Base-by-base conservation (phyloP, 2,329 filamentous ascomycete genomes). In the Aspergillus pseudotamarii region DNA sequence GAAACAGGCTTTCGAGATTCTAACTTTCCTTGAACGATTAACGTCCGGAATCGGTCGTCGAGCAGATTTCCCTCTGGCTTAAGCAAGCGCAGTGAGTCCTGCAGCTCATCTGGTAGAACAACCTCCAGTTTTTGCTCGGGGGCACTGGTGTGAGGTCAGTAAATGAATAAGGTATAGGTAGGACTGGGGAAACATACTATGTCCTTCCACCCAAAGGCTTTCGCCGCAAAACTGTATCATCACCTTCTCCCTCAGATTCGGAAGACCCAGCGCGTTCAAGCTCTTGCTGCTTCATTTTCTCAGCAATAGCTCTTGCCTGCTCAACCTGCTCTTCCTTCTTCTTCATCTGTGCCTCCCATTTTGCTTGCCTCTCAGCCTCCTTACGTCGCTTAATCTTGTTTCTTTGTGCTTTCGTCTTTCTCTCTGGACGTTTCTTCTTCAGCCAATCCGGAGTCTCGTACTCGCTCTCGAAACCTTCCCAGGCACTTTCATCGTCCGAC, bases 1-100 rank as follows among this genome's bases (percentile, higher is more conserved):
- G 89, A 86, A 62, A 94, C 87, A 58, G 89, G 89, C 75, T 90
- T 90, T 71, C 95, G 86, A 57, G 87, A 86, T 83, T 99, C 95
- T 65, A 99, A 81, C 81, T 95, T 96, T 64, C 95, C 95, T 66
- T 93, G 88, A 38, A 98, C 86, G 66, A 98, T 83, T 80, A 98
- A 84, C 76, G 88, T 98, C 66, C 95, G 85, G 82, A 97, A 98
- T 57, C 95, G 86, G 73, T 99, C 95, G 69, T 93, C 93, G 70
- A 99, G 83, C 45, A 97, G 82, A 75, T 97, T 98, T n/a, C 95
- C 95, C 78, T 99, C 95, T 0, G 95, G 95, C 79, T 94, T 96
- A 68, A 97, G 80, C 74, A 93, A 79, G 73, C 95, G 80, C 73
- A 97, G 80, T 57, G 93, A 89, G 73, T 97, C 87, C 78, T 97